phyloP scores from a whole-genome alignment of 1,284 basidiomycete genomes.

The Xerocomus amazonicus region DNA sequence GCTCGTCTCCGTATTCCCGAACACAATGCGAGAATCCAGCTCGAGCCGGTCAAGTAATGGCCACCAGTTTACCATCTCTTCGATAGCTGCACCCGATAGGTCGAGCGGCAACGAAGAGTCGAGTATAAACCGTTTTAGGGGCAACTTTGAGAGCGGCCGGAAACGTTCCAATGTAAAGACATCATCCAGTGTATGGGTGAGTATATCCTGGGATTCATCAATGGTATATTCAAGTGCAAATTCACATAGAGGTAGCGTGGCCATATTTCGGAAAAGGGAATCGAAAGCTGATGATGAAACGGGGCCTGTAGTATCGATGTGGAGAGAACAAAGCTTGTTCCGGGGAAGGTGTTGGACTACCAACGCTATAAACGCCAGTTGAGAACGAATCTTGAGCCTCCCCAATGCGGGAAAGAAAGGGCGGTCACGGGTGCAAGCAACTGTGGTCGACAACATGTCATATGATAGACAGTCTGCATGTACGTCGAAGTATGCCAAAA shows the following conservation, averaged over 20 bases:
- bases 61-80: conserved; percentile 43
- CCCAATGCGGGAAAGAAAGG: conserved; percentile 42
- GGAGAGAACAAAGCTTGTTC: conserved; percentile 38
- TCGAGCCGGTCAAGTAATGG: conserved; percentile 43
- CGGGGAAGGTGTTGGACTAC: conserved; percentile 35
- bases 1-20: conserved; percentile 20
- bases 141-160: conserved; percentile 20
- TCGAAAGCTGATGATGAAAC: conserved; percentile 37
- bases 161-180: conserved; percentile 24
- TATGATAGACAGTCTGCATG: conserved; percentile 44
- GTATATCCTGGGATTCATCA: conserved; percentile 4
- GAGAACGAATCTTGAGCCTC: conserved; percentile 43
- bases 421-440: conserved; percentile 9
- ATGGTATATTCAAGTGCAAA: conserved; percentile 45
- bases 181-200: conserved; percentile 5
- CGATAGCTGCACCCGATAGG: conserved; percentile 42
- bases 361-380: conserved; percentile 36
- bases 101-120: conserved; percentile 40
- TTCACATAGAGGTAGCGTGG: conserved; percentile 33
- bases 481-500: conserved; percentile 44
- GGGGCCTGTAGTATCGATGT: conserved; percentile 36
- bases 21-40: conserved; percentile 35
- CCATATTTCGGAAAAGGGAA: conserved; percentile 38
- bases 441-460: conserved; percentile 30
- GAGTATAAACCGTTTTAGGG: conserved; percentile 40